Conservation (phyloP, 192 early-diverging fungal genomes). For the Backusella australiensis region DNA sequence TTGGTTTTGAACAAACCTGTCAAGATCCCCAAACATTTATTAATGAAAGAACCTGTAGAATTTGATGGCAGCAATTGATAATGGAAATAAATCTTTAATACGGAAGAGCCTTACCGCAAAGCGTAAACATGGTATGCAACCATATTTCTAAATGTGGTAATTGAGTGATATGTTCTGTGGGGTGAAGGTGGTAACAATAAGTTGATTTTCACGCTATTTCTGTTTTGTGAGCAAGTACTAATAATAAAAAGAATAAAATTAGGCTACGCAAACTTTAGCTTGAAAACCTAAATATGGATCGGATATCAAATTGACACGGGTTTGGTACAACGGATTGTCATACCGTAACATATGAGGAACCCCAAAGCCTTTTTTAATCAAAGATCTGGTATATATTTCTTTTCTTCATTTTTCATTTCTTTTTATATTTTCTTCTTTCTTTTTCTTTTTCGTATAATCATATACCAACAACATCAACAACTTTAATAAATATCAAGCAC, state of each 20-base stretch:
- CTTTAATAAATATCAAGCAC: background rate
- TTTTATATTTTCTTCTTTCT: background rate
- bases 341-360: background rate
- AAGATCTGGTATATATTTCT: background rate
- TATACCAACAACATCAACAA: background rate
- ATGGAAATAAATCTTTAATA: background rate
- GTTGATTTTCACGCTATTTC: constrained; percentile 5
- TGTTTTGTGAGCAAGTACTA: background rate
- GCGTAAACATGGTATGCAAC: background rate
- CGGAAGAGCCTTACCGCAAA: background rate
- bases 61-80: background rate
- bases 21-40: too few relatives aligned
- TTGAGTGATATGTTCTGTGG: background rate
- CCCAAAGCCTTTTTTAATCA: background rate
- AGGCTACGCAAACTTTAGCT: background rate
- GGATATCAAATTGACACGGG: constrained; percentile 12
- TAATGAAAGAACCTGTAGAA: background rate
- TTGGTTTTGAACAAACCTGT: background rate
- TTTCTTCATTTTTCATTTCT: background rate
- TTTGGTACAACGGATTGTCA: background rate
- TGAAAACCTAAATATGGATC: background rate
- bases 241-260: background rate
- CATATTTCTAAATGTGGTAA: background rate
- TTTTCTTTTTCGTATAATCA: background rate
- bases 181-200: background rate